A percentile compares a stretch with the other conserved stretches of the same genome.
Evolutionary conservation across 2,329 filamentous ascomycete genomes (phyloP).

Genomic region (Zymoseptoria passerinii): DNA sequence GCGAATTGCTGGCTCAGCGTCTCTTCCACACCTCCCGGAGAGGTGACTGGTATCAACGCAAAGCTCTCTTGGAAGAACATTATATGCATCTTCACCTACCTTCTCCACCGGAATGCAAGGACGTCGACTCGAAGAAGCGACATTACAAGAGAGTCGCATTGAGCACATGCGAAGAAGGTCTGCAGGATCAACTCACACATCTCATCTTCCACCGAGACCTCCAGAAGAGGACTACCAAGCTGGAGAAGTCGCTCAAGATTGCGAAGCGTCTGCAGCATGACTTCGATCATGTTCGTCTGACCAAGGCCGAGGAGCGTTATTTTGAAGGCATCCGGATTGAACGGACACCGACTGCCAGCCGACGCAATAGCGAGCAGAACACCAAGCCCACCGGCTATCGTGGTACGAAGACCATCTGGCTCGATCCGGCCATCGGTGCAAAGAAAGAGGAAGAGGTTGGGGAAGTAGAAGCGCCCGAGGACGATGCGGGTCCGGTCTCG

Average conservation of each 20-base stretch:
- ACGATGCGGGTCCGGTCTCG: background rate
- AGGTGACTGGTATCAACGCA: conserved; percentile 91
- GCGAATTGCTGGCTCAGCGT: conserved; percentile 67
- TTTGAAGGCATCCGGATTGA: conserved; percentile 70
- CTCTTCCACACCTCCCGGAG: conserved; percentile 79
- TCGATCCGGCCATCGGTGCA: conserved; percentile 49
- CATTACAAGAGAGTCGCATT: conserved; percentile 73
- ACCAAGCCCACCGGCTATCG: conserved; percentile 24
- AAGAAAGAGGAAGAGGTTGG: conserved; percentile 2
- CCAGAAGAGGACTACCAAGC: conserved; percentile 84
- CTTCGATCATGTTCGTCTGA: conserved; percentile 75
- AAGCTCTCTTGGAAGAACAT: conserved; percentile 87
- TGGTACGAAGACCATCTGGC: conserved; percentile 73
- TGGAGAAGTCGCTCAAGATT: conserved; percentile 76
- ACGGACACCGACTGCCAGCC: conserved; percentile 12
- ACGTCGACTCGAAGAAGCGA: conserved; percentile 60
- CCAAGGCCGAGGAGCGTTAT: conserved; percentile 64
- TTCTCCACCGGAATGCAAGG: conserved; percentile 34
- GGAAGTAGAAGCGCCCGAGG: background rate
- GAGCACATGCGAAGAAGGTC: conserved; percentile 72
- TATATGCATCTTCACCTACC: conserved; percentile 67
- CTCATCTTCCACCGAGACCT: conserved; percentile 89
- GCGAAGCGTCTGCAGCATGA: conserved; percentile 84
- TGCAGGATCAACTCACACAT: conserved; percentile 84
- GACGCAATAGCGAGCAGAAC: conserved; percentile 28